Evolutionary conservation across 257 asterid species (phyloP).

Genomic region (Nicotiana knightiana): DNA sequence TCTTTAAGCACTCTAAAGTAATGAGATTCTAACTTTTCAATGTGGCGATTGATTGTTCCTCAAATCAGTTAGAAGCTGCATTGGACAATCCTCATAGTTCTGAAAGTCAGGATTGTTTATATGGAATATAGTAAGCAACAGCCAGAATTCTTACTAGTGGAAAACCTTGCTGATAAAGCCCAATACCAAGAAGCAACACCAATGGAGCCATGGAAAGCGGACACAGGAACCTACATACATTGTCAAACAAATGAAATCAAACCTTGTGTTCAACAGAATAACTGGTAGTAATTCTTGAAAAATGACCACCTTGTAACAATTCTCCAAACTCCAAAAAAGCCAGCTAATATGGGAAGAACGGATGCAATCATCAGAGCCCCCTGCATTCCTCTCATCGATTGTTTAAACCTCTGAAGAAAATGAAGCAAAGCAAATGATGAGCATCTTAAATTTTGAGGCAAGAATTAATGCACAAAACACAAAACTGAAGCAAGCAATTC

Average conservation of each 20-base stretch:
- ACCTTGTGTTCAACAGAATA: background rate
- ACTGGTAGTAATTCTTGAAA: background rate
- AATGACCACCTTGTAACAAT: constrained; percentile 53
- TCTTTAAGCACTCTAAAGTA: background rate
- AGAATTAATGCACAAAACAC: background rate
- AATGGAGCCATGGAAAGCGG: constrained; percentile 90
- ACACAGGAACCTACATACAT: constrained; percentile 62
- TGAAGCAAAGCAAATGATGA: background rate
- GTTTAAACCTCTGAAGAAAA: constrained; percentile 56
- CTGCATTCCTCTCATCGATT: constrained; percentile 78
- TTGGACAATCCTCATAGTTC: background rate
- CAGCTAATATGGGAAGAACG: constrained; percentile 58
- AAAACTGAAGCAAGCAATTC: background rate
- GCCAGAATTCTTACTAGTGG: constrained; percentile 52
- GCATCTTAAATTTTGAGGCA: background rate
- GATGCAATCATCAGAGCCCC: constrained; percentile 88
- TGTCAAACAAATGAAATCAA: constrained; percentile 8
- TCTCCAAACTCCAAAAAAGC: constrained; percentile 90
- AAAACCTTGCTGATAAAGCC: constrained; percentile 79
- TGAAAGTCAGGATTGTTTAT: background rate
- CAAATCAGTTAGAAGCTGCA: background rate
- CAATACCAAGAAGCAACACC: constrained; percentile 76
- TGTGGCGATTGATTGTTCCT: background rate
- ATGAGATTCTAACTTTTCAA: background rate
- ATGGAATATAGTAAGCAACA: background rate